phyloP scores from a whole-genome alignment of 2,329 filamentous ascomycete species.

The Pseudopithomyces maydicus region DNA sequence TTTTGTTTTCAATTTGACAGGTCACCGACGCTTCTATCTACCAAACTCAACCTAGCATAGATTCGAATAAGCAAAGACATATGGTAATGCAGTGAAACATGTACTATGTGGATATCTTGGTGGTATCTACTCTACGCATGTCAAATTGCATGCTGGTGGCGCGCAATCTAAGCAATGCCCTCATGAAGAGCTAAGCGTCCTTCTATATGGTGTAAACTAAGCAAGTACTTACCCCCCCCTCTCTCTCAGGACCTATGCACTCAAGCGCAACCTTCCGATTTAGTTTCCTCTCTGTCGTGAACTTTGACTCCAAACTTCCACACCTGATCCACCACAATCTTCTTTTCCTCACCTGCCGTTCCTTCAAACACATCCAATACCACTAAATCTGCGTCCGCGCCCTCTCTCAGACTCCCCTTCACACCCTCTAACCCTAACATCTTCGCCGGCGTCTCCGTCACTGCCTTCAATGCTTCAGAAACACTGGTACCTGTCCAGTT shows the following conservation, averaged over 20 bases:
- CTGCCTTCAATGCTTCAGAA: constrained; percentile 71
- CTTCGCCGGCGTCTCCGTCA: constrained; percentile 75
- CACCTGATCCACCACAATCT: constrained; percentile 72
- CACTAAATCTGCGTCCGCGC: constrained; percentile 63
- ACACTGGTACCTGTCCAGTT: constrained; percentile 73
- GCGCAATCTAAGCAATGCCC: too few species aligned
- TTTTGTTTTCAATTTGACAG: too few species aligned
- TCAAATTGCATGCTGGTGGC: too few species aligned
- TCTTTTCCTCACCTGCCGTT: constrained; percentile 51
- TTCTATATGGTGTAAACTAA: neutral
- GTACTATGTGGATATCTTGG: too few species aligned
- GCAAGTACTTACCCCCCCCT: neutral
- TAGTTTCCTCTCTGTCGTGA: constrained; percentile 22
- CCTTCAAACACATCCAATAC: constrained; percentile 64
- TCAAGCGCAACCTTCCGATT: neutral
- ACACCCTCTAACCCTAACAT: constrained; percentile 71
- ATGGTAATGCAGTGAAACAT: too few species aligned
- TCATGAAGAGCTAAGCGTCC: too few species aligned
- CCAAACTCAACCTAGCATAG: too few species aligned
- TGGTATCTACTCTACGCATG: too few species aligned
- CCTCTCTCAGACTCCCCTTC: constrained; percentile 64
- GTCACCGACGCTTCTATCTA: too few species aligned
- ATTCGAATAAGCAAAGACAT: too few species aligned
- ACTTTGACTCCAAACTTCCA: constrained; percentile 72
- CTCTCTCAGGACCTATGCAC: neutral